Percentiles rank a stretch among this genome's conserved stretches.
phyloP scores from a whole-genome alignment of 2,329 filamentous ascomycete genomes.

The Ceratocystis diversiconidia region DNA sequence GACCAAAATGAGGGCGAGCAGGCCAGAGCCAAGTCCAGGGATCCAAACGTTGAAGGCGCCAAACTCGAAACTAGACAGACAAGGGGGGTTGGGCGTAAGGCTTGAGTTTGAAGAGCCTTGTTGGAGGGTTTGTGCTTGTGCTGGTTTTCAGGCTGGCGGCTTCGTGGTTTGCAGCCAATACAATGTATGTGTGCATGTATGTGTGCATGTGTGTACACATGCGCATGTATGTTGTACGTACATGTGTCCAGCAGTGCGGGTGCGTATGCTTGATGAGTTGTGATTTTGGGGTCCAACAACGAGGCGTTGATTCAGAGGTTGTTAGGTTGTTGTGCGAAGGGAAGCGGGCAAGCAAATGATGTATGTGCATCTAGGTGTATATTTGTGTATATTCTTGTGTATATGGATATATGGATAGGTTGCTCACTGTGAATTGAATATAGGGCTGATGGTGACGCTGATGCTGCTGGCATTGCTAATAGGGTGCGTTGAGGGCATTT shows the following conservation, averaged over 20 bases:
- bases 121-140: not conserved
- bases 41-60: not conserved
- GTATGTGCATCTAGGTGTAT: not conserved
- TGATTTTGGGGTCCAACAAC: not conserved
- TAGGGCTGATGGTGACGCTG: slow-evolving; percentile 8
- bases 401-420: not conserved
- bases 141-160: not conserved
- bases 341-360: too few species aligned
- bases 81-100: slow-evolving; percentile 1
- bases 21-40: not conserved
- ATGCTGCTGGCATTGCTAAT: not conserved
- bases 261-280: slow-evolving; percentile 2
- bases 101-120: not conserved
- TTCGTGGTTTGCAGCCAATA: not conserved
- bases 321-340: not conserved
- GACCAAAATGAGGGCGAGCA: not conserved
- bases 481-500: not conserved
- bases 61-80: not conserved
- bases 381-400: not conserved
- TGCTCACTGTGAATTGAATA: slow-evolving; percentile 6
- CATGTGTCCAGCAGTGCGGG: not conserved
- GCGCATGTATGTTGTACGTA: not conserved
- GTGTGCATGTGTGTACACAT: slow-evolving; percentile 2
- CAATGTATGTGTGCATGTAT: not conserved
- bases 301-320: not conserved